A percentile compares a stretch with the other conserved stretches of the same genome.
These are phyloP conservation scores for Naematelia aurantialba DNA, from an alignment of 768 basidiomycete genomes.

Conservation along the genomic window DNA sequence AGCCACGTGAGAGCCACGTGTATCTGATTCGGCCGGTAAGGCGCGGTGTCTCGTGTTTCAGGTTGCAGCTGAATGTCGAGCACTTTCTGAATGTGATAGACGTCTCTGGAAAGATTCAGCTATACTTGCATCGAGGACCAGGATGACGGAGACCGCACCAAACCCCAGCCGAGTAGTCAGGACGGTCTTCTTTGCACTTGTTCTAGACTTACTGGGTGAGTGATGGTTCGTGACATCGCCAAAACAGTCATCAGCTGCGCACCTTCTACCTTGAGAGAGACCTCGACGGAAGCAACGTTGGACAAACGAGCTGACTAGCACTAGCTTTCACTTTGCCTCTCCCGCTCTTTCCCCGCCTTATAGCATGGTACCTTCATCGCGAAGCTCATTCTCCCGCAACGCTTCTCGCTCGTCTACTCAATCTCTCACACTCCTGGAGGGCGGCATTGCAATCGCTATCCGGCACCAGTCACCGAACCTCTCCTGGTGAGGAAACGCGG, in stretches of 20 bases:
- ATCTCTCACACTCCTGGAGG: slow-evolving; percentile 64
- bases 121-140: background rate
- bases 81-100: background rate
- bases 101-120: background rate
- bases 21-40: background rate
- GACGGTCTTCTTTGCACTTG: slow-evolving; percentile 81
- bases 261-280: too few species aligned
- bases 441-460: slow-evolving; percentile 59
- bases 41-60: background rate
- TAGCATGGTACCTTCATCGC: slow-evolving; percentile 67
- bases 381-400: slow-evolving; percentile 68
- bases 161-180: slow-evolving; percentile 59
- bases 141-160: background rate
- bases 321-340: slow-evolving; percentile 87
- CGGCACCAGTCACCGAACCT: slow-evolving; percentile 44
- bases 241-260: too few species aligned
- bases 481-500: slow-evolving; percentile 22
- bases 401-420: slow-evolving; percentile 69
- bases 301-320: background rate
- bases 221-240: slow-evolving; percentile 9
- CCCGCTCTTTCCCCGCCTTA: slow-evolving; percentile 96
- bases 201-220: slow-evolving; percentile 78
- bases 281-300: too few species aligned
- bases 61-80: background rate
- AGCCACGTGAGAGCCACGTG: background rate